Evolutionary conservation across 2,329 filamentous ascomycete species (phyloP), one percentile per base, ranked within the genome.

Genomic region (Ophiostoma novo-ulmi): DNA sequence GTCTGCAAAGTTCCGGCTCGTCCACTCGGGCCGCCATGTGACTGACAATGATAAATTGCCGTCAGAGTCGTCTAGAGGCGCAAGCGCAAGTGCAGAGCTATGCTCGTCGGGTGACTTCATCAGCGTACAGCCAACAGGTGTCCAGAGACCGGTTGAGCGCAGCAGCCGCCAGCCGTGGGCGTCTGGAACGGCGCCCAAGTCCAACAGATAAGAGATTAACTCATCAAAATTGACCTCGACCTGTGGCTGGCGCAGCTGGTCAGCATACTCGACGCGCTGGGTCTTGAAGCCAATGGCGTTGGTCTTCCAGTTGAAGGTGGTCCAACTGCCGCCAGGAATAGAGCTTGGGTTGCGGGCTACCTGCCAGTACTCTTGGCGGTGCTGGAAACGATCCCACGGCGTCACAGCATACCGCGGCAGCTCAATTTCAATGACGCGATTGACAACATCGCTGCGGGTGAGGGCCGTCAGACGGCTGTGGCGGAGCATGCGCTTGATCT

Each of bases 401-500:
- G 85, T 86, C 67, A 89, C 87, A 4, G 86, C 88, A 75, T 88
- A 89, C 1, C 88, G 84, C 4, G 88, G 88, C 52, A 90, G 80
- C 75, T 90, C 87, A 48, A 90, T 85, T 76, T 90, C 88, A 52
- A 90, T 88, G 69, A 89, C 83, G 55, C 87, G 85, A 71, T 89
- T 89, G 73, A 90, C 85, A 1, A 90, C 83, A 71, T 88, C 87
- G 76, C 85, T 86, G 64, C 88, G 83, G 14, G 87, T 89, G 64
- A 89, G 81, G 0, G 86, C 87, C 1, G 83, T 84, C 8, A 88
- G 79, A n/a, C 82, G 82, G 77, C 85, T 85, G 70, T 82, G 82
- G 20, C 83, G 79, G 4, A 90, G 82, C 78, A 85, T 85, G 70
- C 84, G 84, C 76, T 84, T 85, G 77, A 90, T 88, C 67, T 84